Evolutionary conservation across 2,329 filamentous ascomycete genomes (phyloP).

Genomic region (Pseudogymnoascus sp.): DNA sequence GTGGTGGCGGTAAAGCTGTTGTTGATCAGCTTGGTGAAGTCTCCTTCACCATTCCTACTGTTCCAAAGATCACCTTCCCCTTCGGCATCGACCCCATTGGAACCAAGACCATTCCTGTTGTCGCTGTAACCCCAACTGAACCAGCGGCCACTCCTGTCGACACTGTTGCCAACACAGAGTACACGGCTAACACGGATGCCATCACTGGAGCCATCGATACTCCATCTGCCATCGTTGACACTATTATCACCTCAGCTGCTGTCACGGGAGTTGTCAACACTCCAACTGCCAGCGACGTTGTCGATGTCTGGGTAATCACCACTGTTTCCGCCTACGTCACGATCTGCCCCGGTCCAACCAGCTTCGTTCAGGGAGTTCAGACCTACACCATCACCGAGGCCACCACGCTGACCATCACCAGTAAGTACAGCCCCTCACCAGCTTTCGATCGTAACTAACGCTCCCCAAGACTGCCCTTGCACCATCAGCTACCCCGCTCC

Average conservation of each 20-base stretch:
- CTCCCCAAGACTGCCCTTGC: conserved; percentile 25
- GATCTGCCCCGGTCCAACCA: conserved; percentile 42
- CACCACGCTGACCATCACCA: conserved; percentile 37
- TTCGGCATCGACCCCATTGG: conserved; percentile 37
- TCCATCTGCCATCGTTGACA: conserved; percentile 13
- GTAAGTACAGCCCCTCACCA: not conserved
- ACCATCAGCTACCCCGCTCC: conserved; percentile 26
- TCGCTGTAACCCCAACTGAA: conserved; percentile 48
- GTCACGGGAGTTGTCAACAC: conserved; percentile 15
- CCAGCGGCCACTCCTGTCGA: conserved; percentile 30
- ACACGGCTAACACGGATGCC: conserved; percentile 4
- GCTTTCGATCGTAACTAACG: not conserved
- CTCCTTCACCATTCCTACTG: conserved; percentile 38
- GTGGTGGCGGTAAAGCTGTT: conserved; percentile 26
- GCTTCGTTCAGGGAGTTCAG: conserved; percentile 33
- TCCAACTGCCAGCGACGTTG: not conserved
- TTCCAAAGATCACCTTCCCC: conserved; percentile 27
- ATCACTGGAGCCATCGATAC: conserved; percentile 8
- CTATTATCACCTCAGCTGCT: conserved; percentile 16
- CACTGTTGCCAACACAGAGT: conserved; percentile 12
- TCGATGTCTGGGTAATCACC: conserved; percentile 6
- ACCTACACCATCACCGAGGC: conserved; percentile 41
- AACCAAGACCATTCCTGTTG: conserved; percentile 30
- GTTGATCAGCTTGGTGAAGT: conserved; percentile 18
- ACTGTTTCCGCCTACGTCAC: conserved; percentile 39